Conservation (phyloP, 257 asterid species). For the Penstemon barbatus region DNA sequence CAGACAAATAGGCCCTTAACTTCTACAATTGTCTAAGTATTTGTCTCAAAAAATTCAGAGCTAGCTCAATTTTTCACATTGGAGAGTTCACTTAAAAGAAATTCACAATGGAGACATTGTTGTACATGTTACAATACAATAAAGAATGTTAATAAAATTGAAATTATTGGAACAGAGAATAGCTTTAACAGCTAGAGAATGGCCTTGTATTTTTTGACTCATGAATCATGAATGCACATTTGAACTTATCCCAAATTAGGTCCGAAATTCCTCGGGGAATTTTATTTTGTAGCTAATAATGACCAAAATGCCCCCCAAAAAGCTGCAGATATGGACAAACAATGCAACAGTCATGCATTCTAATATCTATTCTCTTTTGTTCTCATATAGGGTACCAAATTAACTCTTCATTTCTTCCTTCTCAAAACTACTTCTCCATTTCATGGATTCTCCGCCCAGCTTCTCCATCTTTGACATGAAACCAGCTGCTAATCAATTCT, state of each 20-base stretch:
- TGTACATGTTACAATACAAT: too few relatives aligned
- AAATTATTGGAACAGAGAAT: constrained; percentile 16
- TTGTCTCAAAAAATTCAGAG: too few relatives aligned
- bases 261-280: constrained; percentile 20
- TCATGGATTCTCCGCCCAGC: constrained; percentile 43
- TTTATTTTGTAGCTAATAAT: background rate
- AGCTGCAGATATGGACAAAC: constrained; percentile 60
- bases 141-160: constrained; percentile 27
- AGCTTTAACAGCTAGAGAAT: background rate
- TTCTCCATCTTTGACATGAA: constrained; percentile 28
- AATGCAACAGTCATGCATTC: constrained; percentile 35
- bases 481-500: background rate
- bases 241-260: constrained; percentile 40
- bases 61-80: too few relatives aligned
- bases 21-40: too few relatives aligned
- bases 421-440: background rate
- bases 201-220: too few relatives aligned
- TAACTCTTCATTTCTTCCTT: background rate
- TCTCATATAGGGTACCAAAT: constrained; percentile 27
- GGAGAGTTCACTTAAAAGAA: too few relatives aligned
- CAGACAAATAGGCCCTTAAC: too few relatives aligned
- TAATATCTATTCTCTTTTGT: constrained; percentile 50
- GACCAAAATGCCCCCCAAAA: constrained; percentile 47
- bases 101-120: too few relatives aligned
- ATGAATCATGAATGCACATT: constrained; percentile 32